Percentiles rank a stretch among this genome's conserved stretches.
phyloP scores from a whole-genome alignment of 202 grass and related monocot genomes.

The Dendrocalamus latiflorus region DNA sequence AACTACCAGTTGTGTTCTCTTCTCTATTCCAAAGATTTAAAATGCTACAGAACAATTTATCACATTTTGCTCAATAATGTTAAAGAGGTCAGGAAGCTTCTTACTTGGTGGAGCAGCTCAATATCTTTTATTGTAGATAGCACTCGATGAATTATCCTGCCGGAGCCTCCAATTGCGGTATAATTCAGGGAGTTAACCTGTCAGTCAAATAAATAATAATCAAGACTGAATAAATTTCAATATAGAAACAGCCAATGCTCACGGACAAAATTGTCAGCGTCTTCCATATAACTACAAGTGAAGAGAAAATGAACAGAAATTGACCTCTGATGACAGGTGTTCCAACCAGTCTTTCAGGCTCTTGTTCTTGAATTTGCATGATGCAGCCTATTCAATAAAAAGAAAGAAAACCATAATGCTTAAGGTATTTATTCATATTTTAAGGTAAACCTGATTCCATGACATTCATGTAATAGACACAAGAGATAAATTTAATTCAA shows the following conservation, averaged over 20 bases:
- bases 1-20: too few relatives aligned
- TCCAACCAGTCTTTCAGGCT: slow-evolving; percentile 60
- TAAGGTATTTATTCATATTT: neutral
- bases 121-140: slow-evolving; percentile 65
- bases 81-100: slow-evolving; percentile 12
- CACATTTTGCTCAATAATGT: neutral
- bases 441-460: neutral
- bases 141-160: slow-evolving; percentile 54
- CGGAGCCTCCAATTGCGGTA: slow-evolving; percentile 42
- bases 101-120: slow-evolving; percentile 47
- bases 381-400: slow-evolving; percentile 35
- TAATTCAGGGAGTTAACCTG: slow-evolving; percentile 56
- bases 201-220: neutral
- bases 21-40: too few relatives aligned
- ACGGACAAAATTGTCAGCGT: neutral
- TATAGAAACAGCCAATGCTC: neutral
- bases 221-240: neutral
- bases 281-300: neutral
- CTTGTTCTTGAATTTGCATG: slow-evolving; percentile 66
- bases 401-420: neutral
- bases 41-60: neutral
- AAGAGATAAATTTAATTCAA: neutral
- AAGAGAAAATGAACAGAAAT: slow-evolving; percentile 6
- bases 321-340: slow-evolving; percentile 53
- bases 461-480: neutral